phyloP scores from a whole-genome alignment of 2,329 filamentous ascomycete species.

The Pseudogymnoascus sp. region DNA sequence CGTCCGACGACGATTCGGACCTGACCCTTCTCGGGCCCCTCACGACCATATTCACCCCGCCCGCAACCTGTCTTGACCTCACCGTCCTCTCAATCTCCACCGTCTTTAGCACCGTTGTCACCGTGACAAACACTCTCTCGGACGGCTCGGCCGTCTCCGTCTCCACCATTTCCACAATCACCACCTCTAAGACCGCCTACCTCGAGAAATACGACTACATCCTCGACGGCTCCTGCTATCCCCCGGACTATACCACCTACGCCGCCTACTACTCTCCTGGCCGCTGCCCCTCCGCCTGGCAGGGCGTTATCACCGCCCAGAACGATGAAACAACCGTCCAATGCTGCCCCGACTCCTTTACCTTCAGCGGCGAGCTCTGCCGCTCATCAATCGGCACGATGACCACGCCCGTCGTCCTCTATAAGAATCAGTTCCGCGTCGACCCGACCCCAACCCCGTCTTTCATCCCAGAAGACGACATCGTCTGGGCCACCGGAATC shows the following conservation, averaged over 20 bases:
- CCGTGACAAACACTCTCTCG: constrained; percentile 12
- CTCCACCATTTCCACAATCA: constrained; percentile 10
- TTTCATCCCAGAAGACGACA: not conserved
- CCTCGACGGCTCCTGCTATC: not conserved
- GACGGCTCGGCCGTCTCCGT: constrained; percentile 10
- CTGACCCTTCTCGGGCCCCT: constrained; percentile 11
- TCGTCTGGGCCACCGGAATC: not conserved
- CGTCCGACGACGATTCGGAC: not conserved
- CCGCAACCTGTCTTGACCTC: constrained; percentile 11
- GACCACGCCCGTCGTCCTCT: not conserved
- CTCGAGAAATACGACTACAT: not conserved
- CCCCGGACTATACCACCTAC: not conserved
- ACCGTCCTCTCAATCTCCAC: constrained; percentile 9
- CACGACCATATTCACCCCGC: constrained; percentile 14
- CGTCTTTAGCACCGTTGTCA: not conserved
- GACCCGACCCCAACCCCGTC: not conserved
- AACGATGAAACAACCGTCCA: not conserved
- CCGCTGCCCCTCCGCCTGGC: not conserved
- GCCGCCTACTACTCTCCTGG: not conserved
- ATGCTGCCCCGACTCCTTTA: not conserved
- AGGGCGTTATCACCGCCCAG: not conserved
- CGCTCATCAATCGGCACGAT: not conserved
- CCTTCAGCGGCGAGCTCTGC: not conserved
- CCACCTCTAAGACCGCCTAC: not conserved
- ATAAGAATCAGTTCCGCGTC: not conserved